Evolutionary conservation across 768 basidiomycete species (phyloP).

Genomic region (Trametes cubensis): DNA sequence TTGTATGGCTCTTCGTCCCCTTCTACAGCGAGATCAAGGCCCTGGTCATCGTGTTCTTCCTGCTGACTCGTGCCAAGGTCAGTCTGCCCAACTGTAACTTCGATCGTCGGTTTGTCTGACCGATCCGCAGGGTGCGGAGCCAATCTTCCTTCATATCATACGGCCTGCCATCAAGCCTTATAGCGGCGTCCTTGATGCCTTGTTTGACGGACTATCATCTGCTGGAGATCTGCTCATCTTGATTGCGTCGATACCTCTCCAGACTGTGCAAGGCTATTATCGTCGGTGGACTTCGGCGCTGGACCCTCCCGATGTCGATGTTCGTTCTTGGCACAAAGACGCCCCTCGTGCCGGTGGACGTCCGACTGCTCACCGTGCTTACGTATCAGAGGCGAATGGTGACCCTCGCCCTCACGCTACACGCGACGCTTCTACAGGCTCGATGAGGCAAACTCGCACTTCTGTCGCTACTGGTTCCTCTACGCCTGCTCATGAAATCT

Average conservation of each 20-base stretch:
- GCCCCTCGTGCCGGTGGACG: constrained; percentile 9
- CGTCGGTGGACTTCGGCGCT: constrained; percentile 27
- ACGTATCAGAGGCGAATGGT: constrained; percentile 14
- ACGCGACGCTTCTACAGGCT: constrained; percentile 16
- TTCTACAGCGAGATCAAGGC: constrained; percentile 87
- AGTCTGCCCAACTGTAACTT: constrained; percentile 5
- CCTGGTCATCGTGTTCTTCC: constrained; percentile 68
- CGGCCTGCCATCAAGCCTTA: constrained; percentile 82
- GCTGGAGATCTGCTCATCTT: constrained; percentile 63
- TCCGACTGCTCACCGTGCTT: constrained; percentile 15
- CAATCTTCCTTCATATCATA: constrained; percentile 77
- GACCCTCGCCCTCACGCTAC: constrained; percentile 5
- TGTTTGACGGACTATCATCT: constrained; percentile 62
- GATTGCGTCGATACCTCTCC: constrained; percentile 44
- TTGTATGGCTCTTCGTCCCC: constrained; percentile 73
- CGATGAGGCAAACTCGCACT: constrained; percentile 14
- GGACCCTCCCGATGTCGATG: constrained; percentile 17
- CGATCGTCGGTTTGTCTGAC: background rate
- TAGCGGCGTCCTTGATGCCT: constrained; percentile 61
- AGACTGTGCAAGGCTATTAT: constrained; percentile 39
- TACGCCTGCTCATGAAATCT: constrained; percentile 48
- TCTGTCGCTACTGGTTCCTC: background rate
- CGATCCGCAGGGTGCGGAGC: constrained; percentile 73
- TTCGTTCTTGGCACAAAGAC: constrained; percentile 15
- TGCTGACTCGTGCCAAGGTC: constrained; percentile 76